Evolutionary conservation across 148 eudicot genomes (phyloP).

Genomic region (Heliosperma pusillum): DNA sequence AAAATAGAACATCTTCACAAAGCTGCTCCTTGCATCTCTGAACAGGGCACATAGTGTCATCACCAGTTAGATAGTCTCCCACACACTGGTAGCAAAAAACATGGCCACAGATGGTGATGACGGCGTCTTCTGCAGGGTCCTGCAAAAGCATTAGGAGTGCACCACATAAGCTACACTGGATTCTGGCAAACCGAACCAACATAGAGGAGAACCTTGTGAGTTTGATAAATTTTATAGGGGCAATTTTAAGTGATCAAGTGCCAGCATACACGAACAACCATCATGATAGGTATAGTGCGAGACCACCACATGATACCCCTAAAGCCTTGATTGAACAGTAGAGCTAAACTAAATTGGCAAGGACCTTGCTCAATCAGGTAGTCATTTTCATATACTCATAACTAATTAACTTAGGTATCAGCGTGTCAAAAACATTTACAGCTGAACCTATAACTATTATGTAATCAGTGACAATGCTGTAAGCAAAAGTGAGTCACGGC

Average conservation of each 20-base stretch:
- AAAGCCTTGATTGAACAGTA: not conserved
- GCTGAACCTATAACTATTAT: not conserved
- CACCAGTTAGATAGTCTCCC: slow-evolving; percentile 68
- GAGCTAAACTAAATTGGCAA: not conserved
- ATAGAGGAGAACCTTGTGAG: not conserved
- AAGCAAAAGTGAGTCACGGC: no score
- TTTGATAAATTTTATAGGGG: not conserved
- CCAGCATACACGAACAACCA: not conserved
- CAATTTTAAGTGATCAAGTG: not conserved
- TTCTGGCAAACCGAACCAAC: not conserved
- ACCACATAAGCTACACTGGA: slow-evolving; percentile 11
- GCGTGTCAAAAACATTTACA: not conserved
- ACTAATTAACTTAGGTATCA: not conserved
- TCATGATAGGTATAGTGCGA: not conserved
- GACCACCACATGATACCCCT: not conserved
- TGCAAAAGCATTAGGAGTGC: slow-evolving; percentile 30
- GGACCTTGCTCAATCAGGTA: not conserved
- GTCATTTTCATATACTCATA: not conserved
- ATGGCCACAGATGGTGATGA: slow-evolving; percentile 85
- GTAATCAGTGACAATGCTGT: not conserved
- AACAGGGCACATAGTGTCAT: slow-evolving; percentile 82
- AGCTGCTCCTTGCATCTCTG: slow-evolving; percentile 74
- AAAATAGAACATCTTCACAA: slow-evolving; percentile 66
- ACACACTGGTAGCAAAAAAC: slow-evolving; percentile 96
- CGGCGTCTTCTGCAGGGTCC: slow-evolving; percentile 98